phyloP scores from a whole-genome alignment of 768 basidiomycete species.

The Macrolepiota dolichaula region DNA sequence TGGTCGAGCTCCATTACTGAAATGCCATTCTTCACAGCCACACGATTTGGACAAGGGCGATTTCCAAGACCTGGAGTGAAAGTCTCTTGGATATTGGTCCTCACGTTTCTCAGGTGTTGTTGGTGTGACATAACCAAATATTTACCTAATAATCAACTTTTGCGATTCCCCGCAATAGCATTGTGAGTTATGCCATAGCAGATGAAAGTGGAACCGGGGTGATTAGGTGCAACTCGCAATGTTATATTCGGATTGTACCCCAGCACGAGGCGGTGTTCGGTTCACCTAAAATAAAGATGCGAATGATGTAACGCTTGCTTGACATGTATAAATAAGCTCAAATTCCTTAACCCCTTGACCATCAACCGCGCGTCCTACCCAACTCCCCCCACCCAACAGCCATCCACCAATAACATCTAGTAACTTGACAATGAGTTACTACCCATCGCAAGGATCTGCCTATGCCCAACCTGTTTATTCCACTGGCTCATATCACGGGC shows the following conservation, averaged over 20 bases:
- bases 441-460: constrained; percentile 6
- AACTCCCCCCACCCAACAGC: neutral
- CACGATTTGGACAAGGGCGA: constrained; percentile 93
- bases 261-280: constrained; percentile 2
- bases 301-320: neutral
- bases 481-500: neutral
- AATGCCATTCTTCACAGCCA: constrained; percentile 46
- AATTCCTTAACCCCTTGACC: neutral
- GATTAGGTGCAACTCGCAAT: constrained; percentile 2
- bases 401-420: neutral
- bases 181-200: neutral
- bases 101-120: neutral
- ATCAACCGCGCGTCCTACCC: neutral
- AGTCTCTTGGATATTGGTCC: neutral
- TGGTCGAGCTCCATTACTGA: constrained; percentile 1
- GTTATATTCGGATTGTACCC: neutral
- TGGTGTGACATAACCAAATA: neutral
- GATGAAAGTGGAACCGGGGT: neutral
- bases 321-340: neutral
- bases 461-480: constrained; percentile 4
- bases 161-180: neutral
- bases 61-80: constrained; percentile 70
- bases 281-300: neutral
- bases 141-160: neutral
- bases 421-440: constrained; percentile 1